These are phyloP conservation scores for Cercospora nicotianae DNA, from an alignment of 2,329 filamentous ascomycete species.

Conservation along the genomic window DNA sequence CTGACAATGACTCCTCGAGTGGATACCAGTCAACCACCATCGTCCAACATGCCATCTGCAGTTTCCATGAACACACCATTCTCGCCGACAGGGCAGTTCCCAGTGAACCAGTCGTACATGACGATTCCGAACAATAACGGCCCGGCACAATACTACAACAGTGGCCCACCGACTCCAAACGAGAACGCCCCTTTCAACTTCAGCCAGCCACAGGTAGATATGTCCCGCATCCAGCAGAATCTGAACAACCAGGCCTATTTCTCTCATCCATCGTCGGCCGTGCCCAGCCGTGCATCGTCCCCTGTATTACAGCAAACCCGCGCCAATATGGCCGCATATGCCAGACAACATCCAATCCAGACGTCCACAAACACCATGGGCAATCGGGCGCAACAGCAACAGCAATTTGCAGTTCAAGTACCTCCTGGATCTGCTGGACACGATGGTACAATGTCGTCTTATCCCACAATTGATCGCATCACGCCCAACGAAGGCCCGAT, in stretches of 20 bases:
- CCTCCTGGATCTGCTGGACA: slow-evolving; percentile 21
- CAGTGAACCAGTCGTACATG: slow-evolving; percentile 36
- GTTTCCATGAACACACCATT: slow-evolving; percentile 39
- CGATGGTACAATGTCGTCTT: slow-evolving; percentile 17
- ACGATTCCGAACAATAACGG: slow-evolving; percentile 36
- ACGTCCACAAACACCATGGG: slow-evolving; percentile 32
- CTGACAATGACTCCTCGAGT: slow-evolving; percentile 76
- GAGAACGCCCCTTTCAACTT: slow-evolving; percentile 32
- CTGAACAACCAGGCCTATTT: slow-evolving; percentile 34
- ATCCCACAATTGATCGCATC: slow-evolving; percentile 44
- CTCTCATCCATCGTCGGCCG: slow-evolving; percentile 36
- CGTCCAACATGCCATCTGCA: slow-evolving; percentile 33
- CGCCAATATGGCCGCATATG: slow-evolving; percentile 39
- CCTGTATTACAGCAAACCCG: slow-evolving; percentile 52
- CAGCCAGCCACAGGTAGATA: slow-evolving; percentile 30
- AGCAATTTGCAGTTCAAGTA: slow-evolving; percentile 19
- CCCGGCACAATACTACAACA: slow-evolving; percentile 33
- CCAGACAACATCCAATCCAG: slow-evolving; percentile 34
- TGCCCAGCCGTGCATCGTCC: slow-evolving; percentile 71
- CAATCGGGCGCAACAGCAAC: slow-evolving; percentile 19
- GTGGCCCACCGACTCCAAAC: slow-evolving; percentile 36
- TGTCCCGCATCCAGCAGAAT: slow-evolving; percentile 29
- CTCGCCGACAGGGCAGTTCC: slow-evolving; percentile 43
- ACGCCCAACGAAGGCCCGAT: slow-evolving; percentile 81
- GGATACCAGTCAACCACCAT: slow-evolving; percentile 53